Evolutionary conservation across 176 grass and related monocot genomes (phyloP), one percentile per base, ranked within the genome.

Genomic region (Pharus latifolius): DNA sequence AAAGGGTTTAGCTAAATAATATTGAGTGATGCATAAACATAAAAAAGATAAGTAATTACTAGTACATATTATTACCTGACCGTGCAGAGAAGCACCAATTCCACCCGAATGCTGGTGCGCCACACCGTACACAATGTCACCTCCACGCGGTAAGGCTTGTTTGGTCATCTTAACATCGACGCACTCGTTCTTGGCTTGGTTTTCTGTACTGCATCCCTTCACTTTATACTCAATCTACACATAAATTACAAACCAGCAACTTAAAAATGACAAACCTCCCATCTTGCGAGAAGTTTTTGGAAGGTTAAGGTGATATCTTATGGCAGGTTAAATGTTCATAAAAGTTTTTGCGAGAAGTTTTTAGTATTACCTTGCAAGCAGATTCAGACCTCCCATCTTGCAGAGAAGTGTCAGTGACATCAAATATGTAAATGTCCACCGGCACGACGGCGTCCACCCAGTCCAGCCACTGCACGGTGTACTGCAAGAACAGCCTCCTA

Each of bases 21-120:
- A 0, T 19, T 13, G 17, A 40, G 7, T 37, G 52, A 6, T 53
- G 62, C 27, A 6, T 47, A 14, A 66, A 13, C 24, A 44, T n/a
- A n/a, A 24, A 56, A 12, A 18, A 3, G 27, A 0, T 3, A 30
- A 28, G n/a, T 22, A 10, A 62, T 41, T 41, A n/a, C n/a, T n/a
- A 5, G 7, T 61, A 16, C 6, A 59, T 25, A 25, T 65, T 45
- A 32, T 55, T 47, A 96, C 92, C 80, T 88, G 74, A 18, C 94
- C 84, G 31, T 85, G 78, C 15, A 98, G 49, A 32, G 83, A 55
- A 49, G 86, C 61, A 32, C 71, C 84, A 38, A 47, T n/a, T 56
- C 89, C 94, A 30, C 78, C 94, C 6, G 89, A 74, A 61, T 98
- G 94, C 74, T 93, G 89, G 63, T 98, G 94, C 1, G 89, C 84